Evolutionary conservation across 352 stramenopile species (phyloP), one percentile per base, ranked within the genome.

Genomic region (Phytophthora macrochlamydospora): DNA sequence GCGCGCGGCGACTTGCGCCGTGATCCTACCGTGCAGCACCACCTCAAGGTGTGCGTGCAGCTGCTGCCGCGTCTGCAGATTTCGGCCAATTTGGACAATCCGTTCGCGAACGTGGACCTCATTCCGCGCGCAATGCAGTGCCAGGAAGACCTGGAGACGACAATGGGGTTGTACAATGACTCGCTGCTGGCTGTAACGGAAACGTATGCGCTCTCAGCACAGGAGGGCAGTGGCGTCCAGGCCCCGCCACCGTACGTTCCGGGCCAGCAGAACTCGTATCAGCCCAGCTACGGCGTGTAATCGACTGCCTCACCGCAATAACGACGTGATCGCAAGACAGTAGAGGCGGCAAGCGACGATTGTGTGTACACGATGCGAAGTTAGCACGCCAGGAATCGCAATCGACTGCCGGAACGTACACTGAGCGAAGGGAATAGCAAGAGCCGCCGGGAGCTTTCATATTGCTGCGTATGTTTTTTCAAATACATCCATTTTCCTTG

Each of bases 201-300:
- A 69, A 95, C 88, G 61, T 95, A 94, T 56, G 85, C 85, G 56
- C 65, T 95, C 11, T 93, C 88, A 32, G 86, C 84, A 31, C 77
- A 92, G 65, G 85, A 91, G 42, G 75, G 76, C 7, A 78, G 79
- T 4, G 69, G 73, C 31, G 69, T 79, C 54, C 74, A 89, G 51
- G 82, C 87, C 40, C 88, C 88, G 13, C 80, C 88, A 52, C 88
- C 88, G 38, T 95, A 94, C 70, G 88, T 95, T 42, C 88, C 88
- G 40, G 88, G 88, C n/a, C 88, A 95, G 75, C 86, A 93, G 70
- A 94, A 93, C 75, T 94, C 86, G 73, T 95, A 95, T 75, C 88
- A 95, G 74, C 85, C 86, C 55, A 93, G 85, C 74, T 95, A 93
- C 62, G 85, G 88, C 57, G 86, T 90, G 33, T 95, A 91, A 51